Base-by-base conservation (phyloP, 768 basidiomycete species). In the Candolleomyces aberdarensis region DNA sequence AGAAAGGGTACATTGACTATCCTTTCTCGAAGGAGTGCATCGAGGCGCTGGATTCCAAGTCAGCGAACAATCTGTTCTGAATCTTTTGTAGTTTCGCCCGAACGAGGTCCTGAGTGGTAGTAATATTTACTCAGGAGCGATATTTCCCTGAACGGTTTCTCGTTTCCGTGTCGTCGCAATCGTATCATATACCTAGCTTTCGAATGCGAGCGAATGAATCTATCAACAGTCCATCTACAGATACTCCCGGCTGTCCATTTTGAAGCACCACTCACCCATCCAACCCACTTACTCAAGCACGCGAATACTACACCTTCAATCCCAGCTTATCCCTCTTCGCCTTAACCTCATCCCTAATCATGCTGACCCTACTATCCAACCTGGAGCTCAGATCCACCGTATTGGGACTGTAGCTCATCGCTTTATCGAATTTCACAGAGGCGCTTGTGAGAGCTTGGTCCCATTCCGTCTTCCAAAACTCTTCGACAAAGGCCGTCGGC, bases 341-440 rank as follows among this genome's bases (percentile, higher is more conserved):
- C 68, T 68, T 75, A 65, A 92, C 86, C 82, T 92, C 88, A 67
- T 89, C 86, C 63, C 77, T 78, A 58, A 90, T 70, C 86, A 92
- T 85, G 58, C 80, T 75, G 53, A 91, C 80, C 70, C 90, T 73
- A 69, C 83, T 87, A 60, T 91, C 91, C 60, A 92, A 69, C 69
- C 89, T 75, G 59, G 85, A 85, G 47, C 82, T 82, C 67, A 92
- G 61, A 72, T 92, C 90, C 13, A 84, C 78, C 61, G 80, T 69
- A 67, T 79, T 84, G 20, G 81, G 77, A 46, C 85, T 78, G 41
- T 83, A 72, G 14, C 71, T 67, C 55, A 84, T 69, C 48, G 86
- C 85, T 60, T 74, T 68, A 58, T 86, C 85, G 46, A 92, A 72
- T 66, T 79, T 79, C 60, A 73, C 73, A 52, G 67, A 75, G 14